Evolutionary conservation across 2,329 filamentous ascomycete species (phyloP), one percentile per base, ranked within the genome.

Genomic region (Mycocentrospora acerina): DNA sequence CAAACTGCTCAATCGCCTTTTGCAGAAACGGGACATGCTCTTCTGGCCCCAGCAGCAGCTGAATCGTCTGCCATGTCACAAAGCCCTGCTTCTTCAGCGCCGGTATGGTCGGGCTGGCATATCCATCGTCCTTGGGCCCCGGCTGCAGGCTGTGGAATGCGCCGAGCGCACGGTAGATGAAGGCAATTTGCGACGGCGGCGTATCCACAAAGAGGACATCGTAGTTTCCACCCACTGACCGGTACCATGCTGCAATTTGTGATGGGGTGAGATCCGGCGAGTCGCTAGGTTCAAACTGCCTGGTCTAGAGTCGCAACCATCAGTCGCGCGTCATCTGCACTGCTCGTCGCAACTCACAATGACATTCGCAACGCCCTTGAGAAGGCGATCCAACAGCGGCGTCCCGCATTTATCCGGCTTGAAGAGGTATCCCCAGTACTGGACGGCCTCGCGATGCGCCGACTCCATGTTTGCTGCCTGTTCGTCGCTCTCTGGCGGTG

Each of bases 31-130:
- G 81, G 1, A 90, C 86, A 70, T 97, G 90, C 56, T 94, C 88
- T 53, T 93, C 85, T 0, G 93, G 93, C 2, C 84, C 87, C 2
- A 97, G 78, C 24, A 97, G 73, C 15, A 95, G 78, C 70, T 97
- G 89, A 38, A 97, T 86, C 0, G 88, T 89, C 71, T 95, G 86
- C 91, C 91, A 98, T 64, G 88, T 83, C 29, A 91, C 87, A 66
- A 95, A 98, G 27, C 93, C 93, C 58, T 82, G 80, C 0, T 79
- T 75, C 24, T 91, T 94, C 39, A 98, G 72, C 11, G 90, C 88
- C 0, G 93, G 93, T 28, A 96, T 79, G 0, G 79, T 82, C 0
- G 91, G 93, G 1, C 83, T 74, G 3, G 78, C 79, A 63, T 87
- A 96, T 47, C 88, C 80, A 55, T 83, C 78, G 31, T 66, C 63